Evolutionary conservation across 768 basidiomycete species (phyloP), one percentile per base, ranked within the genome.

Genomic region (Naganishia onofrii): DNA sequence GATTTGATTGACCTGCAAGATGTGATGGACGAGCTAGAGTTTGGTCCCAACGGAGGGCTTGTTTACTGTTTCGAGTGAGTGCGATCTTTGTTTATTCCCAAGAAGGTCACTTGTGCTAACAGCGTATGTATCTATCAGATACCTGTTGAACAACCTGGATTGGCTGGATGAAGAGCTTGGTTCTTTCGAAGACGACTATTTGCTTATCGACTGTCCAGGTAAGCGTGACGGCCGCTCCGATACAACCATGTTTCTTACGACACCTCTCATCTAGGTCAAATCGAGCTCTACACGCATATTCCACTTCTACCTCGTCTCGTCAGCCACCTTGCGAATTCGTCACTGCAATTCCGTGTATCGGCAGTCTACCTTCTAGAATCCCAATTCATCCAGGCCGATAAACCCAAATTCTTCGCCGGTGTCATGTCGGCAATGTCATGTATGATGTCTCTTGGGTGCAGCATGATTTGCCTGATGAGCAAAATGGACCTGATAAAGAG

Each of bases 61-160:
- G 88, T 99, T 68, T 97, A 97, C 79, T 98, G 96, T 83, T 99
- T 99, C 81, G 96, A 99, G 96, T 98, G 86, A 89, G 93, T 76
- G 36, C 31, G n/a, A 12, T 28, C 19, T 70, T 13, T 4, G 17
- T 56, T 70, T 4, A n/a, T 56, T 70, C 69, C 44, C n/a, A 13
- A 2, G 17, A n/a, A n/a, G 23, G n/a, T 28, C 13, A 13, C 28
- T 26, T 17, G 31, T 13, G 12, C 46, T 63, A 17, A 42, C 15
- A 21, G 6, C 21, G 2, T 52, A 29, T 9, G 3, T 9, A 42
- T 21, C 68, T 21, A 21, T 70, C 73, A 99, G 96, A 81, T 98
- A 98, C 84, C 85, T 99, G 66, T 82, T 96, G 74, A 87, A 98
- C 79, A 96, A 99, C 77, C 90, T 99, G 83, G 96, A 98, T 81